phyloP scores from a whole-genome alignment of 2,329 filamentous ascomycete genomes.

The Biscogniauxia marginata region DNA sequence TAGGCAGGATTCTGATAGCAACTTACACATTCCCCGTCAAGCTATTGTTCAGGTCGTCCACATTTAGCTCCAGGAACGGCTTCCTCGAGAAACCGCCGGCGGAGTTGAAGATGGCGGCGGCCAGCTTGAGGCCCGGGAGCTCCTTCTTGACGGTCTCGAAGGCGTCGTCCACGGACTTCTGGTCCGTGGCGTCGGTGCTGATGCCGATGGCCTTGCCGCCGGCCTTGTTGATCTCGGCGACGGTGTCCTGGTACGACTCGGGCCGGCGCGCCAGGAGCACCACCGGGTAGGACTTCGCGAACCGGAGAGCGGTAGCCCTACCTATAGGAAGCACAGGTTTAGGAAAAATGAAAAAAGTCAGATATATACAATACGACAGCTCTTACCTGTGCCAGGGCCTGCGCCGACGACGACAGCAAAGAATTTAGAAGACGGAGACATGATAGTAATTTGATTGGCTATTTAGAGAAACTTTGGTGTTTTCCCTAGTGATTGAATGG shows the following conservation, averaged over 20 bases:
- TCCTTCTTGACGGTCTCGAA: slow-evolving; percentile 61
- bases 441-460: neutral
- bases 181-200: slow-evolving; percentile 59
- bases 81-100: slow-evolving; percentile 48
- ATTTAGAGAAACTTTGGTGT: neutral
- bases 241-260: slow-evolving; percentile 62
- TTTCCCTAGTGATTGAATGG: neutral
- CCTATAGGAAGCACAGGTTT: neutral
- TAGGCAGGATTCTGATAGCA: too few species aligned
- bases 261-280: slow-evolving; percentile 69
- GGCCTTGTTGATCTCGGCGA: slow-evolving; percentile 62
- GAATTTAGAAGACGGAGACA: slow-evolving; percentile 42
- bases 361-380: neutral
- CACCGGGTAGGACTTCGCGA: slow-evolving; percentile 66
- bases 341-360: neutral
- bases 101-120: slow-evolving; percentile 73
- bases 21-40: slow-evolving; percentile 51
- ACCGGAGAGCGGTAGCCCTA: slow-evolving; percentile 45
- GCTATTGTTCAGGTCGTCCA: slow-evolving; percentile 48
- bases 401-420: slow-evolving; percentile 71
- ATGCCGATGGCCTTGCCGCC: slow-evolving; percentile 72
- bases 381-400: slow-evolving; percentile 62
- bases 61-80: slow-evolving; percentile 57
- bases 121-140: slow-evolving; percentile 53
- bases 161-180: slow-evolving; percentile 44